Percentiles rank a stretch among this genome's conserved stretches.
These are phyloP conservation scores for Fulvia fulva DNA, from an alignment of 2,329 filamentous ascomycete species.

Conservation along the genomic window DNA sequence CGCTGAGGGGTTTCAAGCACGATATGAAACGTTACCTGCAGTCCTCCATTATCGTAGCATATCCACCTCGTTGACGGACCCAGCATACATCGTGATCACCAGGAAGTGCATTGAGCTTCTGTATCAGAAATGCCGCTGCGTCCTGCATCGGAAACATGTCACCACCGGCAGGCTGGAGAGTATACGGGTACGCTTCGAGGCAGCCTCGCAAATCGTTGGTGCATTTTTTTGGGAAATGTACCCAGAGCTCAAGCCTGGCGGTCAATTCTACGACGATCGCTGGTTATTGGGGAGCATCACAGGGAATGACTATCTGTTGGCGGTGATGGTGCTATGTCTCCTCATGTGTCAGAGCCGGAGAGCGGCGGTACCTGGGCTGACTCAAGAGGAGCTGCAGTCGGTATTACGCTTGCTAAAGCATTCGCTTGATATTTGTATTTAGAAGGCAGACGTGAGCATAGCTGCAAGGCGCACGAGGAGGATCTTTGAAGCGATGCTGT, in stretches of 20 bases:
- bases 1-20: too few species aligned
- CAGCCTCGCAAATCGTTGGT: constrained; percentile 26
- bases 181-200: too few species aligned
- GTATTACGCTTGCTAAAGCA: constrained; percentile 2
- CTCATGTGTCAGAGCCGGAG: constrained; percentile 30
- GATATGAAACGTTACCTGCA: too few species aligned
- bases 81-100: too few species aligned
- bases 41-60: too few species aligned
- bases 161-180: too few species aligned
- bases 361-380: background rate
- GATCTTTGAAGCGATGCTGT: constrained; percentile 6
- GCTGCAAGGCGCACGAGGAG: constrained; percentile 6
- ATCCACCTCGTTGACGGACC: too few species aligned
- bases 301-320: constrained; percentile 43
- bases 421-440: constrained; percentile 1
- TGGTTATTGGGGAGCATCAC: constrained; percentile 42
- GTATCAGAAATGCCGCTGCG: too few species aligned
- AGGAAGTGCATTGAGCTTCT: too few species aligned
- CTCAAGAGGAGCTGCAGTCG: background rate
- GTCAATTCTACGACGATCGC: constrained; percentile 37
- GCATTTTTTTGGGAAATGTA: constrained; percentile 46
- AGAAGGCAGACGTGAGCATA: constrained; percentile 7
- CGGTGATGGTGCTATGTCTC: constrained; percentile 43
- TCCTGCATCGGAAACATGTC: too few species aligned
- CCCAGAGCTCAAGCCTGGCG: constrained; percentile 42